Percentiles rank a stretch among this genome's conserved stretches.
Conservation (phyloP, 202 grass and related monocot genomes). For the Bolboschoenoplectus hybrid region DNA sequence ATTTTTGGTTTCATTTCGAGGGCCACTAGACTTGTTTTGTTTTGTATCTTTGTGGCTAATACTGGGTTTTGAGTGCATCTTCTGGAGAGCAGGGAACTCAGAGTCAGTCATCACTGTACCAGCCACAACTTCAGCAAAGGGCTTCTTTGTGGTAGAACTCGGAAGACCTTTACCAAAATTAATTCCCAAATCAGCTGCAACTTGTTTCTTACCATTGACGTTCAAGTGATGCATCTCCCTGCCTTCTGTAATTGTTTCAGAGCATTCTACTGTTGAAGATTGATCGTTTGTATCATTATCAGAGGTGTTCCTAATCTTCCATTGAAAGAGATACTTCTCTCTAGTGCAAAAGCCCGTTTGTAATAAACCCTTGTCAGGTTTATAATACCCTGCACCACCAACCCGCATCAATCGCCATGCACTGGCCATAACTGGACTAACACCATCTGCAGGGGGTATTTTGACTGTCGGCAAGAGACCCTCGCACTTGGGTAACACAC, state of each 20-base stretch:
- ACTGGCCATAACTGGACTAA: conserved; percentile 48
- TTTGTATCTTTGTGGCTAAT: conserved; percentile 41
- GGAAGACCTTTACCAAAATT: conserved; percentile 80
- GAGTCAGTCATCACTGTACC: conserved; percentile 62
- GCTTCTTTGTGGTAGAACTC: conserved; percentile 91
- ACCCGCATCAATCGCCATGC: conserved; percentile 82
- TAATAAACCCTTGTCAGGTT: conserved; percentile 80
- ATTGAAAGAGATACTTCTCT: conserved; percentile 79
- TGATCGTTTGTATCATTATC: conserved; percentile 52
- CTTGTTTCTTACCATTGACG: conserved; percentile 50
- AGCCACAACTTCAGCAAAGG: conserved; percentile 95
- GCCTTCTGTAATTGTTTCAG: conserved; percentile 46
- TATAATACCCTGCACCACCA: conserved; percentile 92
- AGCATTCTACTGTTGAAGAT: conserved; percentile 24
- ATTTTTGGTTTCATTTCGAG: conserved; percentile 54
- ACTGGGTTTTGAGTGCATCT: conserved; percentile 54
- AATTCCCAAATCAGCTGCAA: conserved; percentile 55
- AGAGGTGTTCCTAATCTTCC: conserved; percentile 56
- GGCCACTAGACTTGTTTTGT: conserved; percentile 51
- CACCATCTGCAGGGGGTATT: conserved; percentile 51
- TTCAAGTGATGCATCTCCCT: conserved; percentile 40
- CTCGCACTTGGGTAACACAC: conserved; percentile 80
- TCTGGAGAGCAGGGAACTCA: conserved; percentile 82
- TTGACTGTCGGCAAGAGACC: conserved; percentile 72
- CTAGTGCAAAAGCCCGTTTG: conserved; percentile 80